Conservation (phyloP, 2,329 filamentous ascomycete genomes). For the Gremmenia infestans region DNA sequence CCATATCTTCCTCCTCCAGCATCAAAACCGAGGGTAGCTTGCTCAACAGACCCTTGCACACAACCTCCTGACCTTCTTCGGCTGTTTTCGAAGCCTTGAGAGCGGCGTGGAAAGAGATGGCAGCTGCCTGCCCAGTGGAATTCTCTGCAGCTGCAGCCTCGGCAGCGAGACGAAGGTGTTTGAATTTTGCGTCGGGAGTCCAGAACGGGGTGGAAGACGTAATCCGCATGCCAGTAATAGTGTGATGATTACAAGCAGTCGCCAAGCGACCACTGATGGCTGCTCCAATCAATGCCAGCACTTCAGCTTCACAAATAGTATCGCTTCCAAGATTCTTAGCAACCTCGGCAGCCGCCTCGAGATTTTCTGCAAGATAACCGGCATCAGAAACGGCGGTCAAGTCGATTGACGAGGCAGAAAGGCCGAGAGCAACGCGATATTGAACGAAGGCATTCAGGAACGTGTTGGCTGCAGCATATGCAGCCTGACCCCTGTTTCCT, state of each 20-base stretch:
- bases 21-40: constrained; percentile 47
- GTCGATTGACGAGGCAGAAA: constrained; percentile 30
- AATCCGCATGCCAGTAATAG: constrained; percentile 50
- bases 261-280: constrained; percentile 44
- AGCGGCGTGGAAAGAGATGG: constrained; percentile 40
- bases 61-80: constrained; percentile 42
- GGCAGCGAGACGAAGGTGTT: constrained; percentile 36
- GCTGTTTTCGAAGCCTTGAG: constrained; percentile 39
- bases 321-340: constrained; percentile 30
- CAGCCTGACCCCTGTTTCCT: constrained; percentile 36
- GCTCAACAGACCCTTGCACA: constrained; percentile 41
- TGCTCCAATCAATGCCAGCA: constrained; percentile 48
- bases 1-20: constrained; percentile 45
- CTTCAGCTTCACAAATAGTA: constrained; percentile 48
- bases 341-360: constrained; percentile 24
- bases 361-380: constrained; percentile 25
- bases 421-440: constrained; percentile 24
- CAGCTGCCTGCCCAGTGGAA: constrained; percentile 15
- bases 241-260: constrained; percentile 42
- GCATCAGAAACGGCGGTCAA: constrained; percentile 29
- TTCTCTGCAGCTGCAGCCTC: constrained; percentile 33
- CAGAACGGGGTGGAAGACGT: constrained; percentile 46
- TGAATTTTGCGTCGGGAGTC: constrained; percentile 50
- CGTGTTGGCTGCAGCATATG: constrained; percentile 36
- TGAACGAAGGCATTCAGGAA: constrained; percentile 35